Evolutionary conservation across 2,329 filamentous ascomycete genomes (phyloP).

Genomic region (Escovopsis weberi): DNA sequence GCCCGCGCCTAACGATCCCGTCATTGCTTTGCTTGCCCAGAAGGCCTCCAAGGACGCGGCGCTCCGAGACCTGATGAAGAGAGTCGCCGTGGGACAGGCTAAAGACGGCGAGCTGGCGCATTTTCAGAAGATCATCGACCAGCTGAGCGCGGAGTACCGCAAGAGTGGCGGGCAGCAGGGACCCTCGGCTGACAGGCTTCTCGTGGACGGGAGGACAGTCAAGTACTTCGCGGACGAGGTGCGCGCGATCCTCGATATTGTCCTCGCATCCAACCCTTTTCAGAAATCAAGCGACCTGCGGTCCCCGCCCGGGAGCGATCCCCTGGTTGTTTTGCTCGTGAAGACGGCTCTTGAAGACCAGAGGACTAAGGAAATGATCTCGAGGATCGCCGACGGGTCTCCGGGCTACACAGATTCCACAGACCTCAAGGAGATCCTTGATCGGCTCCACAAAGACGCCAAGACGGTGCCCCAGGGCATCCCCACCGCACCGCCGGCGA

Average conservation of each 20-base stretch:
- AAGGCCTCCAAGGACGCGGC: constrained; percentile 58
- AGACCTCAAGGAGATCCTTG: constrained; percentile 38
- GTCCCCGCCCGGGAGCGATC: constrained; percentile 39
- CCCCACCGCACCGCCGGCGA: constrained; percentile 12
- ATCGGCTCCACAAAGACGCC: constrained; percentile 30
- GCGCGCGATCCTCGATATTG: constrained; percentile 41
- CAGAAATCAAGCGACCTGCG: constrained; percentile 39
- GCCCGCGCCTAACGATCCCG: constrained; percentile 44
- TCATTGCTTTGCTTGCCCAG: constrained; percentile 66
- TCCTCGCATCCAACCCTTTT: constrained; percentile 42
- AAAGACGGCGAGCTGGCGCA: constrained; percentile 55
- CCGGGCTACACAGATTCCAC: constrained; percentile 37
- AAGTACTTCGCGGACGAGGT: constrained; percentile 47
- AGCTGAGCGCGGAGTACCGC: constrained; percentile 50
- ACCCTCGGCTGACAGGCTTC: constrained; percentile 38
- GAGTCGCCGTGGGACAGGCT: constrained; percentile 63
- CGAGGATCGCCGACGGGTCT: constrained; percentile 36
- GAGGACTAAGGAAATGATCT: constrained; percentile 34
- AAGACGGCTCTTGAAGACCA: constrained; percentile 41
- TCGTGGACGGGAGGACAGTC: constrained; percentile 41
- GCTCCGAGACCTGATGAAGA: constrained; percentile 67
- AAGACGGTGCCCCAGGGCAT: constrained; percentile 20
- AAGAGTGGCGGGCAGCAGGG: constrained; percentile 35
- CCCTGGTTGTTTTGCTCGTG: constrained; percentile 40
- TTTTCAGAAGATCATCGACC: constrained; percentile 70